Evolutionary conservation across 306 rosid genomes (phyloP).

Genomic region (Medicago ruthenica): DNA sequence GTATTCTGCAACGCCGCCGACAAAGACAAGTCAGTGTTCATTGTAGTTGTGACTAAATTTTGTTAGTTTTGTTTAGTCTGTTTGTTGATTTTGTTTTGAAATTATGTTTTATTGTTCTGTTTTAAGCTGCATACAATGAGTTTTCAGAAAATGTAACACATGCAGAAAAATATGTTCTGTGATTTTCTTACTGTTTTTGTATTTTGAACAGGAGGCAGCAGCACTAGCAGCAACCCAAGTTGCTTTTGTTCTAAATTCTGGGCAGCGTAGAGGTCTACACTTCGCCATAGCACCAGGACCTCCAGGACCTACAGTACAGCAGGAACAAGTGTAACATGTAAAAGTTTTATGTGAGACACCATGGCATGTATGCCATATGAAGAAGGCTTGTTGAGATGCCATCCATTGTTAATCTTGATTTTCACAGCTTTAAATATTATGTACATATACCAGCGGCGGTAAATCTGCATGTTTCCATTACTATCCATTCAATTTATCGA

Average conservation of each 20-base stretch:
- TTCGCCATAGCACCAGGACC: slow-evolving; percentile 79
- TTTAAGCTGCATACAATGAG: slow-evolving; percentile 6
- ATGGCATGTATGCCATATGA: slow-evolving; percentile 33
- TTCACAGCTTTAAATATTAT: slow-evolving; percentile 33
- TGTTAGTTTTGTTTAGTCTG: slow-evolving; percentile 41
- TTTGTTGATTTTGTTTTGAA: slow-evolving; percentile 27
- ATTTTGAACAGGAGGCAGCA: slow-evolving; percentile 84
- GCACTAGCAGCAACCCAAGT: slow-evolving; percentile 99
- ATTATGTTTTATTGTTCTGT: slow-evolving; percentile 35
- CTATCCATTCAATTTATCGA: slow-evolving; percentile 33
- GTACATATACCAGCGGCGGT: slow-evolving; percentile 41
- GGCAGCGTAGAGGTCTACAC: slow-evolving; percentile 84
- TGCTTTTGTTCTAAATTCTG: slow-evolving; percentile 90
- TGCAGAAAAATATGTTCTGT: not conserved
- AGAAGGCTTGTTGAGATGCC: slow-evolving; percentile 48
- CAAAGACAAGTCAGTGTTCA: slow-evolving; percentile 80
- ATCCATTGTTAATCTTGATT: slow-evolving; percentile 40
- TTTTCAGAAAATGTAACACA: not conserved
- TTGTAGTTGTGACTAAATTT: slow-evolving; percentile 36
- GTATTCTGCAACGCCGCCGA: slow-evolving; percentile 91
- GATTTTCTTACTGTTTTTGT: slow-evolving; percentile 12
- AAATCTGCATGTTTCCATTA: slow-evolving; percentile 31
- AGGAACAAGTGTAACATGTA: slow-evolving; percentile 62
- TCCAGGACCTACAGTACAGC: slow-evolving; percentile 63
- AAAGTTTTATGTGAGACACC: slow-evolving; percentile 2